Base-by-base conservation (phyloP, 1,139 yeast species). In the Candida albicans region DNA sequence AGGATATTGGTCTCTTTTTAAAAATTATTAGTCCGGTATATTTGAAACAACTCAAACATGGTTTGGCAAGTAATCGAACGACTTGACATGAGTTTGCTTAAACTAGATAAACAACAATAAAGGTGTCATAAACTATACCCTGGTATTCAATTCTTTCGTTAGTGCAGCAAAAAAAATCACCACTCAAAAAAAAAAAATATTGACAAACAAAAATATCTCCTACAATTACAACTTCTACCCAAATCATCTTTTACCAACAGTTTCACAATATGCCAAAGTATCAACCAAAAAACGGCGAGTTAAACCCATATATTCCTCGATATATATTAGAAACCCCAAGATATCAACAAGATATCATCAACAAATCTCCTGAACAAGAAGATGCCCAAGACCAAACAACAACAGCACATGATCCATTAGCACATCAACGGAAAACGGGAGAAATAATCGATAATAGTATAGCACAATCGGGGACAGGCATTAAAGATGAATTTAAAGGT, bases 391-490 rank as follows among this genome's bases (percentile, higher is more conserved):
- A 49, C 2, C 52, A 52, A n/a, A 44, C 43, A 3, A 18, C 22
- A 18, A 18, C 22, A 3, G 5, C 22, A 12, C 37, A 42, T 2
- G 67, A 59, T 37, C 51, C 56, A 29, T 47, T 62, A 14, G 46
- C 62, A 1, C 66, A 63, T 48, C 68, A 64, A 44, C 51, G 65
- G 22, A 59, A 61, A 38, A 52, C 55, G 15, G 40, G 45, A 15
- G 64, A 56, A 31, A 50, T 58, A 15, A 45, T 57, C 10, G 71
- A 68, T 46, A 59, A 63, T 43, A 65, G 71, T 46, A 48, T 56
- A 30, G 65, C 73, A 4, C 55, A 55, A 43, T 52, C 63, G 1
- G 73, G 74, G 0, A 43, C 44, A 8, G 77, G 75, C 1, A 68
- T 70, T 18, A 52, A 50, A 22, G 77, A 71, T 45, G 55, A 54